Percentiles rank a stretch among this genome's conserved stretches.
phyloP scores from a whole-genome alignment of 768 basidiomycete species.

The Trametes cingulata region DNA sequence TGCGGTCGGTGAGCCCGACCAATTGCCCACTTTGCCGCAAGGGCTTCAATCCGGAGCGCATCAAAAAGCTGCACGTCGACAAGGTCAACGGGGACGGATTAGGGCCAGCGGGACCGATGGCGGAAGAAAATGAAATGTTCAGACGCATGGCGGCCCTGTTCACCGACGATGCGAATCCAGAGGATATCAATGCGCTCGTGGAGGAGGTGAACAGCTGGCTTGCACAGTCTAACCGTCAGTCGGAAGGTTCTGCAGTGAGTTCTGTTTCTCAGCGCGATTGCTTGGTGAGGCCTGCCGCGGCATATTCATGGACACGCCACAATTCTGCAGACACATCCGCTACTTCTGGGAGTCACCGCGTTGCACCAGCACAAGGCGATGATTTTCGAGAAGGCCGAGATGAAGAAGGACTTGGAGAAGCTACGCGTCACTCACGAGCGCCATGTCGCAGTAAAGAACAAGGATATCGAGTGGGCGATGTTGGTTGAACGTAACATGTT shows the following conservation, averaged over 20 bases:
- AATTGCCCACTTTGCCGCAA: conserved; percentile 71
- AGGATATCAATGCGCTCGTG: conserved; percentile 41
- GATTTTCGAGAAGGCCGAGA: conserved; percentile 21
- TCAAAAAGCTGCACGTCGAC: conserved; percentile 71
- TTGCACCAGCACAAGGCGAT: conserved; percentile 42
- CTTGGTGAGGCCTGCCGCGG: too few species aligned
- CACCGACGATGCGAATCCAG: conserved; percentile 33
- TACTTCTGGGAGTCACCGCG: conserved; percentile 36
- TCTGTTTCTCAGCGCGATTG: too few species aligned
- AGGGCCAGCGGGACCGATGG: not conserved
- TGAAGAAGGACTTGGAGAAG: conserved; percentile 11
- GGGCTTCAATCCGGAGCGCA: conserved; percentile 51
- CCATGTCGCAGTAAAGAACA: conserved; percentile 21
- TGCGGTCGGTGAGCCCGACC: conserved; percentile 49
- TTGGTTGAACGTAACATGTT: conserved; percentile 24
- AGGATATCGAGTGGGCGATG: conserved; percentile 18
- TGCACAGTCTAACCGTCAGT: conserved; percentile 25
- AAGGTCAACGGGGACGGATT: conserved; percentile 15
- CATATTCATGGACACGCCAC: conserved; percentile 10
- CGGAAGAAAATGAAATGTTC: conserved; percentile 30
- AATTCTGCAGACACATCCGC: conserved; percentile 32
- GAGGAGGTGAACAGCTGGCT: conserved; percentile 48
- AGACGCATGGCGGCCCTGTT: conserved; percentile 39
- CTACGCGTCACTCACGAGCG: conserved; percentile 19
- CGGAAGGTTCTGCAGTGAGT: not conserved